These are phyloP conservation scores for Macrophomina phaseolina DNA, from an alignment of 2,329 filamentous ascomycete species.

Conservation along the genomic window DNA sequence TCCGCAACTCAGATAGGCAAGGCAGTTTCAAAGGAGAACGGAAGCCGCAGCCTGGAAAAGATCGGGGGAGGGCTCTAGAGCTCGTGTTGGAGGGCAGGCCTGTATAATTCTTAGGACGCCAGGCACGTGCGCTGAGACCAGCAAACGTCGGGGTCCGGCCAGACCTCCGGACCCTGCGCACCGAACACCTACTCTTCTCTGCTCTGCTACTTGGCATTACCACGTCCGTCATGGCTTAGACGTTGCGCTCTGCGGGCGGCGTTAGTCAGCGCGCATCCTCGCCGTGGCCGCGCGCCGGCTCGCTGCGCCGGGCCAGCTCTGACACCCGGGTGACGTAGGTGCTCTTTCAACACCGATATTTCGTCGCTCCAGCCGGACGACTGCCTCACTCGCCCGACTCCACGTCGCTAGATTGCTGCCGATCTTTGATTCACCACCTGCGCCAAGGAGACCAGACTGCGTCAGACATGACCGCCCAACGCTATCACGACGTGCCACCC, in stretches of 20 bases:
- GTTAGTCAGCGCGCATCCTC: not conserved
- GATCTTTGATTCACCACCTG: not conserved
- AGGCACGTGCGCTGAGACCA: not conserved
- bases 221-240: not conserved
- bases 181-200: not conserved
- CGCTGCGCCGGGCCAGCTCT: not conserved
- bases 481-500: not conserved
- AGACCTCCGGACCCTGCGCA: not conserved
- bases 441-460: not conserved
- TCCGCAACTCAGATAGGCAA: not conserved
- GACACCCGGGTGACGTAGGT: not conserved
- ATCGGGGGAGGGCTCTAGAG: not conserved
- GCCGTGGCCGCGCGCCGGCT: not conserved
- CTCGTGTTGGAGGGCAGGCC: not conserved
- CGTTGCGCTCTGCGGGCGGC: not conserved
- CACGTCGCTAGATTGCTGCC: not conserved
- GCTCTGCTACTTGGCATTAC: not conserved
- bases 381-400: not conserved
- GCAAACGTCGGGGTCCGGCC: not conserved
- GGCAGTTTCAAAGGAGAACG: not conserved
- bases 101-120: not conserved
- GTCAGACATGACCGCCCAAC: not conserved
- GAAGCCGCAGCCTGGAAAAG: not conserved
- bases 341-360: not conserved
- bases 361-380: not conserved